Conservation (phyloP, 108 stramenopile genomes). For the Stephanodiscus minutulus region DNA sequence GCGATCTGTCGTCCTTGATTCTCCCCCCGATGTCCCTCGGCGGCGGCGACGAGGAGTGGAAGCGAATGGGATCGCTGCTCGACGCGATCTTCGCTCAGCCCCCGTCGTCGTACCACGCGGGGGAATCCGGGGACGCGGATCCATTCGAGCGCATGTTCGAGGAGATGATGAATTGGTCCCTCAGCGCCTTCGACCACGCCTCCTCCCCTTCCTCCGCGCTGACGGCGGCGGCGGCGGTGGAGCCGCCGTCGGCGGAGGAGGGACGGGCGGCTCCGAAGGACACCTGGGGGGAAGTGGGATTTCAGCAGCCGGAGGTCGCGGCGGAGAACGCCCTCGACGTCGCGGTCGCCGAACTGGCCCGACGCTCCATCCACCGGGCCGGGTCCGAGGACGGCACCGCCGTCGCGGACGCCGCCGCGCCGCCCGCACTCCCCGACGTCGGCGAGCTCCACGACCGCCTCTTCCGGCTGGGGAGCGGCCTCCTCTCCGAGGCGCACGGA, state of each 20-base stretch:
- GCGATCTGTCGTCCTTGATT: not conserved
- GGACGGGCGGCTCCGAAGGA: not conserved
- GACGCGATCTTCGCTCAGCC: not conserved
- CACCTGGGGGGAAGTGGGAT: no score
- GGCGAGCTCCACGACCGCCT: not conserved
- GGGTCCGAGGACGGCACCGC: not conserved
- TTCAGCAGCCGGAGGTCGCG: constrained; percentile 12
- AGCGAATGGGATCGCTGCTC: not conserved
- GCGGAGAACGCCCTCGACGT: constrained; percentile 29
- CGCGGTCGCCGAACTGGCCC: constrained; percentile 17
- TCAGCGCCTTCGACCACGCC: constrained; percentile 13
- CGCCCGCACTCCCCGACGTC: not conserved
- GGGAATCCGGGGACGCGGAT: not conserved
- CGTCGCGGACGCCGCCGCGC: not conserved
- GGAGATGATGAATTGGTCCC: constrained; percentile 17
- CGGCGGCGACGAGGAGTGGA: not conserved
- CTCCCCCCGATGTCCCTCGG: not conserved
- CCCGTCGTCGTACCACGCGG: no score
- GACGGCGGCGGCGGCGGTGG: not conserved
- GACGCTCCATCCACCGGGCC: not conserved
- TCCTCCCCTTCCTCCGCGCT: not conserved
- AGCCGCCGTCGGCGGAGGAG: not conserved
- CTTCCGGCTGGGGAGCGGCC: constrained; percentile 7
- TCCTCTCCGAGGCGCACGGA: constrained; percentile 5
- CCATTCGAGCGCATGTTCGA: constrained; percentile 6